Evolutionary conservation across 1,284 basidiomycete species (phyloP).

Genomic region (Trichosporon asahii): DNA sequence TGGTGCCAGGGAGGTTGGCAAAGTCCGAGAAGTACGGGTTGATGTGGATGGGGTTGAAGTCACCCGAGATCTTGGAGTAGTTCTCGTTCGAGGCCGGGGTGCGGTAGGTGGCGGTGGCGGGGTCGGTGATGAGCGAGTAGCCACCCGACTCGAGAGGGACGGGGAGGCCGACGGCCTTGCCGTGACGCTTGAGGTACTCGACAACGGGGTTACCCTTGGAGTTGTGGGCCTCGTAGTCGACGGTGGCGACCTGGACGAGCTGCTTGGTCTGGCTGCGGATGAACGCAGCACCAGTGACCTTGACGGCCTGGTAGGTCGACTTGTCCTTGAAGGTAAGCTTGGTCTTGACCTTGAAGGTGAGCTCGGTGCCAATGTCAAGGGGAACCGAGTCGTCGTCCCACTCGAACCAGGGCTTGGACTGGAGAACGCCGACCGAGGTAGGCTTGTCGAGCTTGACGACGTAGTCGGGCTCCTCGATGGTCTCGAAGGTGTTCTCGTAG

Average conservation of each 20-base stretch:
- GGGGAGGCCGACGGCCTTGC: constrained; percentile 69
- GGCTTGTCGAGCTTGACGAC: constrained; percentile 71
- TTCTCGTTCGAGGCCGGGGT: constrained; percentile 86
- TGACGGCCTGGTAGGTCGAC: constrained; percentile 74
- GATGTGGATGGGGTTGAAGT: constrained; percentile 91
- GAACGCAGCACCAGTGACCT: constrained; percentile 79
- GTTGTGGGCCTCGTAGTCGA: constrained; percentile 82
- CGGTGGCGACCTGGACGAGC: constrained; percentile 79
- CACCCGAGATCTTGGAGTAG: constrained; percentile 92
- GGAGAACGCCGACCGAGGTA: constrained; percentile 80
- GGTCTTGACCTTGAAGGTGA: constrained; percentile 85
- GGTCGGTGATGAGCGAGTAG: constrained; percentile 68
- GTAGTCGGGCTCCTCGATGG: constrained; percentile 82
- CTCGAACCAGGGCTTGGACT: constrained; percentile 96
- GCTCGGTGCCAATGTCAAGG: constrained; percentile 71
- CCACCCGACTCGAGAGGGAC: constrained; percentile 78
- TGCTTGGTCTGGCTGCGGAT: constrained; percentile 79
- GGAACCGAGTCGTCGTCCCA: constrained; percentile 83
- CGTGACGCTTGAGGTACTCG: constrained; percentile 88
- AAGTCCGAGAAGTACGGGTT: constrained; percentile 98
- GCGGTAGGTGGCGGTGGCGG: constrained; percentile 62
- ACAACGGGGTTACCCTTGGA: constrained; percentile 90
- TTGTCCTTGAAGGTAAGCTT: constrained; percentile 89
- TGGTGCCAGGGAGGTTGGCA: constrained; percentile 89
- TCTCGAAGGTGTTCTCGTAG: constrained; percentile 94